Evolutionary conservation across 345 rosid species (phyloP).

Genomic region (Euphorbia peplus): DNA sequence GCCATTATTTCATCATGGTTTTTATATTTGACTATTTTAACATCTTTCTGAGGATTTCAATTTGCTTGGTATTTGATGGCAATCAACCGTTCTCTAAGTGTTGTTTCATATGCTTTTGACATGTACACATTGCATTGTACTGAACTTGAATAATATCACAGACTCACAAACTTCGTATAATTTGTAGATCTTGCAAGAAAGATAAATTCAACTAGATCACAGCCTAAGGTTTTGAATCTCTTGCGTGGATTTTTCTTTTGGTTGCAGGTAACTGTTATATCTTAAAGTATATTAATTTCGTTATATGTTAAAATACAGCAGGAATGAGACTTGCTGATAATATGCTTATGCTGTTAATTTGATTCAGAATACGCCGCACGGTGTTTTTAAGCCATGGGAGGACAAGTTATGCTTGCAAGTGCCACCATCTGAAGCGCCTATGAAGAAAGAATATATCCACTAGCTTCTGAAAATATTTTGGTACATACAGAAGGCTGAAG

Average conservation of each 20-base stretch:
- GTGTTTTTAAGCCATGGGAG: slow-evolving; percentile 51
- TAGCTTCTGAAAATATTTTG: slow-evolving; percentile 3
- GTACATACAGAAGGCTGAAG: not conserved
- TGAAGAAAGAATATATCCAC: not conserved
- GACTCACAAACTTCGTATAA: not conserved
- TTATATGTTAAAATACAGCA: too few relatives aligned
- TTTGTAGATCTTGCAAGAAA: slow-evolving; percentile 46
- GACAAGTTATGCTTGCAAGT: slow-evolving; percentile 32
- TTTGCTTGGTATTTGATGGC: not conserved
- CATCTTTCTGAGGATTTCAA: not conserved
- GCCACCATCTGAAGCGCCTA: slow-evolving; percentile 13
- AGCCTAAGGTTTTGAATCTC: slow-evolving; percentile 40
- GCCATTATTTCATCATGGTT: too few relatives aligned
- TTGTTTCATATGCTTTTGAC: not conserved
- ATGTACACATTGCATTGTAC: not conserved
- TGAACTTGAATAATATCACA: not conserved
- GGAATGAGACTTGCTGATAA: not conserved
- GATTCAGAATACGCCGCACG: slow-evolving; percentile 36
- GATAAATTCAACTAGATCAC: slow-evolving; percentile 19
- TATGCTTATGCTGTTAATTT: not conserved
- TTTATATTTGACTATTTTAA: not conserved
- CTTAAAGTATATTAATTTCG: too few relatives aligned
- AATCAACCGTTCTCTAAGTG: too few relatives aligned
- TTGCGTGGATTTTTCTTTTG: slow-evolving; percentile 80
- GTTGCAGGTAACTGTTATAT: slow-evolving; percentile 44